Conservation (phyloP, 345 rosid species). For the Odontarrhena argentea region DNA sequence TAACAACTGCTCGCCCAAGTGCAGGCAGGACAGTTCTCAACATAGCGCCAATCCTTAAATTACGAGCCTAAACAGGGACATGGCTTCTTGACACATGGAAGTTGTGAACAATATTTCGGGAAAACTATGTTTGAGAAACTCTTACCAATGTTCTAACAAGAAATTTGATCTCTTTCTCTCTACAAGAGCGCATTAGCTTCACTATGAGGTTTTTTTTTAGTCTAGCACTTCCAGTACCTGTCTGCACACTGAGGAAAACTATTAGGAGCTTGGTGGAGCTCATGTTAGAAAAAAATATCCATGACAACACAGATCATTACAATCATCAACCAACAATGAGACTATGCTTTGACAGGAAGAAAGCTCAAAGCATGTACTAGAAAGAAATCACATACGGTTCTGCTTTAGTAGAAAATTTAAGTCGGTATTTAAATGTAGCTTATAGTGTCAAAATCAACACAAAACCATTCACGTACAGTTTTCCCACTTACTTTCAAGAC, state of each 20-base stretch:
- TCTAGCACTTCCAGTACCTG: slow-evolving; percentile 76
- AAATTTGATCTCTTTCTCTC: slow-evolving; percentile 90
- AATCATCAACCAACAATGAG: background rate
- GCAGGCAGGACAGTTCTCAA: slow-evolving; percentile 89
- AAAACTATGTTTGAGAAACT: background rate
- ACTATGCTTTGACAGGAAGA: background rate
- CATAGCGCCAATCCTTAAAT: slow-evolving; percentile 93
- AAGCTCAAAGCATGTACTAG: background rate
- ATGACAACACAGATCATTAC: slow-evolving; percentile 3
- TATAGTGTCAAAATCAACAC: slow-evolving; percentile 14
- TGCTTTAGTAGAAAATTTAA: slow-evolving; percentile 1
- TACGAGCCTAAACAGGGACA: slow-evolving; percentile 57
- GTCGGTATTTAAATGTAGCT: background rate
- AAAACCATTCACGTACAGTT: background rate
- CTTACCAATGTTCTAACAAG: slow-evolving; percentile 85
- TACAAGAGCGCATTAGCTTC: slow-evolving; percentile 80
- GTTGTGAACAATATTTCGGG: background rate
- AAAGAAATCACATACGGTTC: slow-evolving; percentile 9
- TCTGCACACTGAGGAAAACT: slow-evolving; percentile 65
- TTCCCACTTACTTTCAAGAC: slow-evolving; percentile 6
- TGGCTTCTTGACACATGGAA: background rate
- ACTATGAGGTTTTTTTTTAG: slow-evolving; percentile 81
- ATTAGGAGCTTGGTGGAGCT: slow-evolving; percentile 28
- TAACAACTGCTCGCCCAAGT: slow-evolving; percentile 75
- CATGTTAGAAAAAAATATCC: background rate